Conservation (phyloP, 306 rosid species). For the Cucumis cinereus region DNA sequence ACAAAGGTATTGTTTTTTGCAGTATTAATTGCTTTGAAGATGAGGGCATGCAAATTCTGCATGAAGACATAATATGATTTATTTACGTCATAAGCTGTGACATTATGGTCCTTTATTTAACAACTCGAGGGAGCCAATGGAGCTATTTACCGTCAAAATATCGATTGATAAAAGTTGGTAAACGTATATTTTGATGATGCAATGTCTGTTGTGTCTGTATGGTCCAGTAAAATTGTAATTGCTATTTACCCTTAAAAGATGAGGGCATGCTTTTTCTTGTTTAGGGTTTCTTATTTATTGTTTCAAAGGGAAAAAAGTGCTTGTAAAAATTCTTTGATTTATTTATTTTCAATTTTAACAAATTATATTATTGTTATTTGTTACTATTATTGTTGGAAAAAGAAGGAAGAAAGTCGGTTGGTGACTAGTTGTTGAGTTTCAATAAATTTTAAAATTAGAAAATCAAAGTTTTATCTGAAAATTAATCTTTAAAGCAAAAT, state of each 20-base stretch:
- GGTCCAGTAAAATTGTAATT: background rate
- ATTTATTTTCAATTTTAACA: too few species aligned
- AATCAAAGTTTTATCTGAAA: background rate
- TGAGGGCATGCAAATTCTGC: too few species aligned
- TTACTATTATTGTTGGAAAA: background rate
- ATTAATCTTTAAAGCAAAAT: background rate
- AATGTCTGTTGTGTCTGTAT: background rate
- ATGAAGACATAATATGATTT: background rate
- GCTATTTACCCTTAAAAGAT: too few species aligned
- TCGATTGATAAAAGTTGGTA: background rate
- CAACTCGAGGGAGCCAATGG: background rate
- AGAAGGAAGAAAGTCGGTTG: background rate
- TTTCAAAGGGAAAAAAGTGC: too few species aligned
- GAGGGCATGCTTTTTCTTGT: too few species aligned
- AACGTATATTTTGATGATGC: background rate
- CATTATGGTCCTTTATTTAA: background rate
- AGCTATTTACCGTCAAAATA: background rate
- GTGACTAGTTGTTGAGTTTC: background rate
- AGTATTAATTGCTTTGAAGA: background rate
- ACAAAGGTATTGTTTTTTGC: constrained; percentile 43
- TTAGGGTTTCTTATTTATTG: too few species aligned
- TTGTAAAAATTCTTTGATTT: too few species aligned
- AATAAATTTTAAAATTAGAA: too few species aligned
- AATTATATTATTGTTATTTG: too few species aligned
- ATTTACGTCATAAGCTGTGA: background rate